Conservation (phyloP, 2,329 filamentous ascomycete genomes). For the Exserohilum rostratum region DNA sequence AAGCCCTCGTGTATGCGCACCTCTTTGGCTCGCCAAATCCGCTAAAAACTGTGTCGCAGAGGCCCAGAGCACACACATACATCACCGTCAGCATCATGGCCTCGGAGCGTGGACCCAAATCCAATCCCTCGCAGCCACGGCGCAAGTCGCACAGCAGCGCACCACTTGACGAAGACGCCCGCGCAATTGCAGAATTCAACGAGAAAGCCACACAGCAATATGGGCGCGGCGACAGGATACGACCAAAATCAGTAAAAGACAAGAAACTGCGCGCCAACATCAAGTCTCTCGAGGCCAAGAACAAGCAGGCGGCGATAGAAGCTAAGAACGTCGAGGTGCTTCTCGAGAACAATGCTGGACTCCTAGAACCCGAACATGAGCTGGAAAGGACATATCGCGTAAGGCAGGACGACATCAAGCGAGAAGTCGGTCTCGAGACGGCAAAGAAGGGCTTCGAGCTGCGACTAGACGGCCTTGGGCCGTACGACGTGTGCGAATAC, state of each 20-base stretch:
- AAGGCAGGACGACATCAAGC: conserved; percentile 81
- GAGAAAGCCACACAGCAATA: conserved; percentile 72
- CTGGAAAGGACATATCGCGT: conserved; percentile 93
- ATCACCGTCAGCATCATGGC: conserved; percentile 27
- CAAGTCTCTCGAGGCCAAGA: conserved; percentile 78
- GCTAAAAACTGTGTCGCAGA: neutral
- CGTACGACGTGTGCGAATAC: conserved; percentile 88
- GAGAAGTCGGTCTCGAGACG: conserved; percentile 77
- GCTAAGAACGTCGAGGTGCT: conserved; percentile 96
- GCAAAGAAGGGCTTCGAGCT: conserved; percentile 94
- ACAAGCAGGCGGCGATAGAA: conserved; percentile 77
- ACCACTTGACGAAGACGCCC: conserved; percentile 37
- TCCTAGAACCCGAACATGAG: conserved; percentile 85
- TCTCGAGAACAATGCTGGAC: conserved; percentile 83
- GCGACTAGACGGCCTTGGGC: conserved; percentile 76
- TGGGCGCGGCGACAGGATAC: conserved; percentile 79
- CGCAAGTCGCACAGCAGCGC: conserved; percentile 33
- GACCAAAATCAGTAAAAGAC: conserved; percentile 76
- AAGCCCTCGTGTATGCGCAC: neutral
- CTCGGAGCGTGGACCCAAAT: conserved; percentile 24
- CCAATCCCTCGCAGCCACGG: conserved; percentile 19
- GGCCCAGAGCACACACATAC: neutral
- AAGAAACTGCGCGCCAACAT: conserved; percentile 88
- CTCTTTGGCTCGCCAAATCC: neutral
- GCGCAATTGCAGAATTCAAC: conserved; percentile 40